Evolutionary conservation across 345 rosid genomes (phyloP).

Genomic region (Moricandia moricandioides): DNA sequence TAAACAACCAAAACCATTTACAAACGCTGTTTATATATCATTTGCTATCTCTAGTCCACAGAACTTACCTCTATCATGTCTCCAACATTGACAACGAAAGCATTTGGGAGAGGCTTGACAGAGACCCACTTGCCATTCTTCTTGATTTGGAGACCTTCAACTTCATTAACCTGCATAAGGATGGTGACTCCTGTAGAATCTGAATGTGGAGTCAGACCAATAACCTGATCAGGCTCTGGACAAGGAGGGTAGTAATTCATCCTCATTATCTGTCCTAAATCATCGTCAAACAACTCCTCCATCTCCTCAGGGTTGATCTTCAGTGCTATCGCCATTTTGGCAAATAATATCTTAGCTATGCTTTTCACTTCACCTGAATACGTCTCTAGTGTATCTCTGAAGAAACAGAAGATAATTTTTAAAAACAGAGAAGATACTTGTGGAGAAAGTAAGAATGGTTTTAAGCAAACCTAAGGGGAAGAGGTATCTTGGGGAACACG

Average conservation of each 20-base stretch:
- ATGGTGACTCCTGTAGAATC: conserved; percentile 49
- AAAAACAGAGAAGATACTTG: background rate
- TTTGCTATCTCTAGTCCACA: background rate
- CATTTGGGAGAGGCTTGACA: conserved; percentile 29
- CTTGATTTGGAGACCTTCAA: conserved; percentile 62
- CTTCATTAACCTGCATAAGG: conserved; percentile 45
- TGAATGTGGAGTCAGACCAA: conserved; percentile 49
- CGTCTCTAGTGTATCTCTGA: conserved; percentile 44
- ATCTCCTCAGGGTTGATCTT: conserved; percentile 52
- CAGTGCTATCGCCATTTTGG: conserved; percentile 40
- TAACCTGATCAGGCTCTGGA: conserved; percentile 40
- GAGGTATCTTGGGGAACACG: conserved; percentile 20
- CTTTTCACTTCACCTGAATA: conserved; percentile 41
- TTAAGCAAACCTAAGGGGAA: conserved; percentile 18
- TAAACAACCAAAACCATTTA: background rate
- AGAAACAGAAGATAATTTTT: background rate
- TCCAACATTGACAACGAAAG: conserved; percentile 25
- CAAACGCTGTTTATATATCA: background rate
- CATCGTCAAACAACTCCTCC: conserved; percentile 35
- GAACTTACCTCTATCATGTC: conserved; percentile 23
- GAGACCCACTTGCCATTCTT: conserved; percentile 42
- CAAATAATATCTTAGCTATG: conserved; percentile 37
- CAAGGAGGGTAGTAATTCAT: conserved; percentile 51
- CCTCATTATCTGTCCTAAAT: conserved; percentile 33
- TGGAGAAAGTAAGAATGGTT: background rate